Conservation (phyloP, 371 early-diverging fungal genomes). For the Dichotomocladium elegans region DNA sequence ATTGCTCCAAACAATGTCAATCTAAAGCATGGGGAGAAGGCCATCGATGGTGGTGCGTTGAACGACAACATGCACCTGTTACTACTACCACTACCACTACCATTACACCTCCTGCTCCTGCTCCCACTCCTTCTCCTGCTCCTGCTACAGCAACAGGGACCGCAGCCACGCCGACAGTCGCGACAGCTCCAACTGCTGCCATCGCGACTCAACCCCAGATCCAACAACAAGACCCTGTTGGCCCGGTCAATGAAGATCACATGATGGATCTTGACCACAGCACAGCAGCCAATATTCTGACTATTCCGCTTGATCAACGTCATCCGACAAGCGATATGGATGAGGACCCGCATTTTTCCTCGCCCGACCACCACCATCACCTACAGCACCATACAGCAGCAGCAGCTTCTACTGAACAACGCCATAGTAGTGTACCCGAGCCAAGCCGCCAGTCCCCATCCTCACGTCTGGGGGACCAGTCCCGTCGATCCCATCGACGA, state of each 20-base stretch:
- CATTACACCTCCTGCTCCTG: background rate
- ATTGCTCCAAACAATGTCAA: constrained; percentile 72
- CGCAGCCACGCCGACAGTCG: constrained; percentile 9
- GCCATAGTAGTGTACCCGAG: background rate
- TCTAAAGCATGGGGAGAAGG: constrained; percentile 72
- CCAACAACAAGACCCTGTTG: no score
- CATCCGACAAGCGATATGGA: background rate
- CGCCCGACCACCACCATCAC: background rate
- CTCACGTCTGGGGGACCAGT: background rate
- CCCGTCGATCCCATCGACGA: constrained; percentile 8
- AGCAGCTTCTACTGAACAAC: background rate
- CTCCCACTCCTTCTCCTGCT: background rate
- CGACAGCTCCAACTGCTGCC: constrained; percentile 13
- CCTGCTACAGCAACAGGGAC: background rate
- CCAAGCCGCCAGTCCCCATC: background rate
- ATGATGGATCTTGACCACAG: constrained; percentile 16
- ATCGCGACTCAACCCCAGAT: constrained; percentile 7
- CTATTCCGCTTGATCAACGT: constrained; percentile 15
- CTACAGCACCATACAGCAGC: background rate
- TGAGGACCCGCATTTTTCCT: no score
- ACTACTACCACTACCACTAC: background rate
- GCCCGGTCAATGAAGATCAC: constrained; percentile 13
- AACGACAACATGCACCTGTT: constrained; percentile 29
- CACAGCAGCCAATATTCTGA: constrained; percentile 11
- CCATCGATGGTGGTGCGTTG: constrained; percentile 77